phyloP scores from a whole-genome alignment of 2,329 filamentous ascomycete genomes.

The Cordyceps militaris region DNA sequence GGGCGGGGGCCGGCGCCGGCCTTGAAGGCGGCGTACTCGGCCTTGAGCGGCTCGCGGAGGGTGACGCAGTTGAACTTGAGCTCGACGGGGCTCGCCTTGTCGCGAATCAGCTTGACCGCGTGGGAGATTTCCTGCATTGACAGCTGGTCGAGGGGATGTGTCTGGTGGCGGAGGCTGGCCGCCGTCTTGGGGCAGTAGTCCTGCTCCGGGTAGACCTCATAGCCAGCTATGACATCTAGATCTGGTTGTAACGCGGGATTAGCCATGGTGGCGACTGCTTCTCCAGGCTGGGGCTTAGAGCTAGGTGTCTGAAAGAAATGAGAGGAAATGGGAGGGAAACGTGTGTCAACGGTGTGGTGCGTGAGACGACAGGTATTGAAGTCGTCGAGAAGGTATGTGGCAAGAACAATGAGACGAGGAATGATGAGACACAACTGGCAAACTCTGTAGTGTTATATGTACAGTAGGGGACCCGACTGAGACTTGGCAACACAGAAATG shows the following conservation, averaged over 20 bases:
- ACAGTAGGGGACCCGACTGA: neutral
- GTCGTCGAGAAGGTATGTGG: neutral
- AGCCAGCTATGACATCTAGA: slow-evolving; percentile 37
- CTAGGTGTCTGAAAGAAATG: neutral
- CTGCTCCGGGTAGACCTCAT: slow-evolving; percentile 34
- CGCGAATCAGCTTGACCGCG: slow-evolving; percentile 42
- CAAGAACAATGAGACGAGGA: neutral
- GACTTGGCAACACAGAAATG: neutral
- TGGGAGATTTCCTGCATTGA: slow-evolving; percentile 46
- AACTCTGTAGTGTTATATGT: slow-evolving; percentile 5
- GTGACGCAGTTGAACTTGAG: slow-evolving; percentile 56
- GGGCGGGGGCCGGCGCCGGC: slow-evolving; percentile 38
- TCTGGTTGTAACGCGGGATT: slow-evolving; percentile 23
- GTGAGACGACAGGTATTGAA: neutral
- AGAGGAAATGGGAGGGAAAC: neutral
- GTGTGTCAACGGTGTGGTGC: no score
- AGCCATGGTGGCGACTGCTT: slow-evolving; percentile 16
- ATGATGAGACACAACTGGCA: neutral
- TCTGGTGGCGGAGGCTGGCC: slow-evolving; percentile 26
- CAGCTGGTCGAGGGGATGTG: slow-evolving; percentile 43
- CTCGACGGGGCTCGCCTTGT: slow-evolving; percentile 25
- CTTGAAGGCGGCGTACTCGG: slow-evolving; percentile 55
- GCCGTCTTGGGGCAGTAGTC: slow-evolving; percentile 33
- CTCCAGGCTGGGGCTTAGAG: neutral
- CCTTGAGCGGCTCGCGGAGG: slow-evolving; percentile 57